Conservation (phyloP, 495 filamentous ascomycete genomes). For the Darksidea phi region DNA sequence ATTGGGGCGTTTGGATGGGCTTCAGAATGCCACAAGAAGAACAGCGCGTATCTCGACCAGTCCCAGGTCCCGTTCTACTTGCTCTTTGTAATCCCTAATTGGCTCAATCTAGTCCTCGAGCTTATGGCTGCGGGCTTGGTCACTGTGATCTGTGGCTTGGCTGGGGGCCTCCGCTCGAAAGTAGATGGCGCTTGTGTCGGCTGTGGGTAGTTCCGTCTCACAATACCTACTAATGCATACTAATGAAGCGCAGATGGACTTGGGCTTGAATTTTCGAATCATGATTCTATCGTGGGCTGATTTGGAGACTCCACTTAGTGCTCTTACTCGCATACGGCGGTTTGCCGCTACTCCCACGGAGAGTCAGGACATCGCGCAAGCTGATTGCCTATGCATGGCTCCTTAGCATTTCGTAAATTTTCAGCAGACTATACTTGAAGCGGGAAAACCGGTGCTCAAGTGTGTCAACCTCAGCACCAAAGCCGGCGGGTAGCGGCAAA, state of each 20-base stretch:
- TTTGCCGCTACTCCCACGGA: conserved; percentile 21
- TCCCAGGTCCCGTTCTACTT: conserved; percentile 49
- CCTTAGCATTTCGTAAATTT: conserved; percentile 14
- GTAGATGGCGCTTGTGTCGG: conserved; percentile 22
- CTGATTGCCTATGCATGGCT: conserved; percentile 19
- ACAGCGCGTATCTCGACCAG: conserved; percentile 36
- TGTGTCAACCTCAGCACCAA: conserved; percentile 52
- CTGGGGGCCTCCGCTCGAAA: conserved; percentile 10
- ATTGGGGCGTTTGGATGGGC: conserved; percentile 53
- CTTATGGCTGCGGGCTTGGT: conserved; percentile 44
- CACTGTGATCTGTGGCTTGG: conserved; percentile 21
- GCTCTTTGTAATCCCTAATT: conserved; percentile 48
- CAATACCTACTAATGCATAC: background rate
- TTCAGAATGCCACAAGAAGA: conserved; percentile 26
- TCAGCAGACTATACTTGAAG: conserved; percentile 16
- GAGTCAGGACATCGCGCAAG: background rate
- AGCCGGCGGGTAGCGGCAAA: conserved; percentile 61
- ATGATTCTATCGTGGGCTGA: conserved; percentile 28
- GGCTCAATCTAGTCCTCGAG: conserved; percentile 47
- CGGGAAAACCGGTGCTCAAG: conserved; percentile 46
- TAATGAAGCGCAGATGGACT: conserved; percentile 16
- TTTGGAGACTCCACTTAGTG: conserved; percentile 28
- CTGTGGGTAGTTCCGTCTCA: background rate
- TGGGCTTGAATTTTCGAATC: conserved; percentile 16
- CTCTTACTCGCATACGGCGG: conserved; percentile 26